Conservation (phyloP, 106 monocot genomes). For the Agapanthus africanus region DNA sequence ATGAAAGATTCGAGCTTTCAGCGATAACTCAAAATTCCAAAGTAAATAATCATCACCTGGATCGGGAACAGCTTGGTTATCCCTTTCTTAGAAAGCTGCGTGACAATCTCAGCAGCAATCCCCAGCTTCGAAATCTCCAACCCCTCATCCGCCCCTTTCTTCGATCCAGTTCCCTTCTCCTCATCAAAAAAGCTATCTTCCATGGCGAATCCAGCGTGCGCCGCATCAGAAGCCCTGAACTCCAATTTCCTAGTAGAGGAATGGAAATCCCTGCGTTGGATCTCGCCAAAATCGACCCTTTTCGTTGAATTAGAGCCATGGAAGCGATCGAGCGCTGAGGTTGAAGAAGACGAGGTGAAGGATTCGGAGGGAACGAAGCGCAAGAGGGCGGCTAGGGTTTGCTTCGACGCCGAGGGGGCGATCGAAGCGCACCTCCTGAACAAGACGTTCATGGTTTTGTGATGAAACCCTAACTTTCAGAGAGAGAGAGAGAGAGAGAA, state of each 20-base stretch:
- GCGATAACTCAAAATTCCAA: background rate
- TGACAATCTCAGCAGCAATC: conserved; percentile 57
- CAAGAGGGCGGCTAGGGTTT: conserved; percentile 20
- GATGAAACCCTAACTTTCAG: conserved; percentile 4
- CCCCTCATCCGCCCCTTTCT: conserved; percentile 45
- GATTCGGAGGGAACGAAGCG: conserved; percentile 8
- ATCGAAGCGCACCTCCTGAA: conserved; percentile 33
- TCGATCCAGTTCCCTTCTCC: conserved; percentile 13
- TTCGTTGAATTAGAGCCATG: background rate
- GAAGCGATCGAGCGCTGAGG: background rate
- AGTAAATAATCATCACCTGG: conserved; percentile 43
- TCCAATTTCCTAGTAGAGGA: conserved; percentile 23
- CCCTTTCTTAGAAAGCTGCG: conserved; percentile 46
- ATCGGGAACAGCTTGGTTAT: conserved; percentile 90
- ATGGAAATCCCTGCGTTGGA: conserved; percentile 38
- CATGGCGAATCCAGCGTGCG: conserved; percentile 48
- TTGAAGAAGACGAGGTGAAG: conserved; percentile 7
- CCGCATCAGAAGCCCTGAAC: conserved; percentile 36
- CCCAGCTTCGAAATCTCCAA: conserved; percentile 81
- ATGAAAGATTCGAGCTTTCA: background rate
- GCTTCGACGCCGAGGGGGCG: conserved; percentile 22
- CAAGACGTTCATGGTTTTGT: conserved; percentile 23
- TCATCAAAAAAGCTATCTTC: conserved; percentile 44
- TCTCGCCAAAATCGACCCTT: background rate
- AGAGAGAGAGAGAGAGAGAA: conserved; percentile 7